These are phyloP conservation scores for Sarocladium strictum DNA, from an alignment of 2,329 filamentous ascomycete genomes.

Conservation along the genomic window DNA sequence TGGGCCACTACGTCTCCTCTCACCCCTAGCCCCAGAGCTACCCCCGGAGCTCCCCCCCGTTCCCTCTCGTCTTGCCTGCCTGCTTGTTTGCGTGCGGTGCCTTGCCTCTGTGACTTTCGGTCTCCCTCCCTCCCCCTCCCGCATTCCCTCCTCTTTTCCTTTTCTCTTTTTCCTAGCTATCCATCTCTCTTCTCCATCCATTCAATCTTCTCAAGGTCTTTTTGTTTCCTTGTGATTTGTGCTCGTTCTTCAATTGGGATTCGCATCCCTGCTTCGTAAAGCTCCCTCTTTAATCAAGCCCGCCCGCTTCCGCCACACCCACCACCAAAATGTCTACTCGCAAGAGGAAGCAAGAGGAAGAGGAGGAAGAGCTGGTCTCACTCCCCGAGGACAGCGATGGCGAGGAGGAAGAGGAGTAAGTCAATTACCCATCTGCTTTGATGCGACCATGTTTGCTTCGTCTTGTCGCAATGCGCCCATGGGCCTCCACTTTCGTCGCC, in stretches of 20 bases:
- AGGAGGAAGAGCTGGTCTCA: slow-evolving; percentile 49
- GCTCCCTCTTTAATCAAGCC: not conserved
- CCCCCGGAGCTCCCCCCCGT: slow-evolving; percentile 4
- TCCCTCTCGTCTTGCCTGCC: not conserved
- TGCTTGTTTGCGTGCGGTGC: not conserved
- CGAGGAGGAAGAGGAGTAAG: slow-evolving; percentile 51
- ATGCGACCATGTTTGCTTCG: not conserved
- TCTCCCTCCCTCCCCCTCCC: slow-evolving; percentile 19
- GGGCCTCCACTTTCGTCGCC: not conserved
- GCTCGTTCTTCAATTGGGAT: slow-evolving; percentile 4
- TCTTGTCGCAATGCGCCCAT: not conserved
- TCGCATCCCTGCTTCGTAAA: not conserved
- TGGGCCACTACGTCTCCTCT: not conserved
- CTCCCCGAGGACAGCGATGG: slow-evolving; percentile 46
- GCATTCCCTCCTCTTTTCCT: slow-evolving; percentile 16
- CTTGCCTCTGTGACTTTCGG: slow-evolving; percentile 8
- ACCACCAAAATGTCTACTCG: slow-evolving; percentile 37
- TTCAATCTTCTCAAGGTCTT: slow-evolving; percentile 5
- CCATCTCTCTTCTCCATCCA: slow-evolving; percentile 9
- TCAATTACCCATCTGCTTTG: slow-evolving; percentile 10
- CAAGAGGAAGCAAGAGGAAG: slow-evolving; percentile 55
- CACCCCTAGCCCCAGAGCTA: not conserved
- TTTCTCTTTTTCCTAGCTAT: slow-evolving; percentile 9
- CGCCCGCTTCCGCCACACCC: not conserved
- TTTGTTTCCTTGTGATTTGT: slow-evolving; percentile 1